Evolutionary conservation across 768 basidiomycete species (phyloP).

Genomic region (Rhodosporidiobolus sp.): DNA sequence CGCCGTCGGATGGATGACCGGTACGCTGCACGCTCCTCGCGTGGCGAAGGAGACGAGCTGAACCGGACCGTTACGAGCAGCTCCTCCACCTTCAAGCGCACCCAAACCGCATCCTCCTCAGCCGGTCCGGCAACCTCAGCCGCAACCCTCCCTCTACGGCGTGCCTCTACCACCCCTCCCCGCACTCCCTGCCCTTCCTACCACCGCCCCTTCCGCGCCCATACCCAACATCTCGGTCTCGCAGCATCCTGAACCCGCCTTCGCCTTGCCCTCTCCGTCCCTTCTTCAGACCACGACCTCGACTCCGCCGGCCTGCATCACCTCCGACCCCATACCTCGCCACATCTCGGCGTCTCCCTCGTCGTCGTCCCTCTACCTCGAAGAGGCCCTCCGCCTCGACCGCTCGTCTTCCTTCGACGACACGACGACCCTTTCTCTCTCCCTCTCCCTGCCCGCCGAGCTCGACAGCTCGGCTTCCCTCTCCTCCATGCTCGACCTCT

Average conservation of each 20-base stretch:
- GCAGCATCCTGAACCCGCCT: not conserved
- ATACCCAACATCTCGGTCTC: not conserved
- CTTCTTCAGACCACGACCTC: not conserved
- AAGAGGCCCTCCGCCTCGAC: not conserved
- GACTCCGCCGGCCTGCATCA: not conserved
- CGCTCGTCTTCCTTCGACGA: not conserved
- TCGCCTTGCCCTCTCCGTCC: not conserved
- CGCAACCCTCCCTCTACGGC: too few relatives aligned
- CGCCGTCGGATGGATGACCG: slow-evolving; percentile 13
- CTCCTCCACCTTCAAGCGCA: not conserved
- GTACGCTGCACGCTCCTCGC: not conserved
- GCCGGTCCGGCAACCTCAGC: too few relatives aligned
- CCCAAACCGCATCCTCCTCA: too few relatives aligned
- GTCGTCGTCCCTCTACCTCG: not conserved
- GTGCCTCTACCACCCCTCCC: too few relatives aligned
- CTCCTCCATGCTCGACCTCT: not conserved
- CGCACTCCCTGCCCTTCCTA: too few relatives aligned
- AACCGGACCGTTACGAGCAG: not conserved
- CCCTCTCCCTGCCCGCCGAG: too few relatives aligned
- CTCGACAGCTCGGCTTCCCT: too few relatives aligned
- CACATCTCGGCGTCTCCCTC: not conserved
- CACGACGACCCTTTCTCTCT: too few relatives aligned
- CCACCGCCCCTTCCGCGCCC: too few relatives aligned
- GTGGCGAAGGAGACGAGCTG: too few relatives aligned
- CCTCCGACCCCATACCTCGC: not conserved